phyloP scores from a whole-genome alignment of 2,329 filamentous ascomycete species.

The Anisogramma anomala region DNA sequence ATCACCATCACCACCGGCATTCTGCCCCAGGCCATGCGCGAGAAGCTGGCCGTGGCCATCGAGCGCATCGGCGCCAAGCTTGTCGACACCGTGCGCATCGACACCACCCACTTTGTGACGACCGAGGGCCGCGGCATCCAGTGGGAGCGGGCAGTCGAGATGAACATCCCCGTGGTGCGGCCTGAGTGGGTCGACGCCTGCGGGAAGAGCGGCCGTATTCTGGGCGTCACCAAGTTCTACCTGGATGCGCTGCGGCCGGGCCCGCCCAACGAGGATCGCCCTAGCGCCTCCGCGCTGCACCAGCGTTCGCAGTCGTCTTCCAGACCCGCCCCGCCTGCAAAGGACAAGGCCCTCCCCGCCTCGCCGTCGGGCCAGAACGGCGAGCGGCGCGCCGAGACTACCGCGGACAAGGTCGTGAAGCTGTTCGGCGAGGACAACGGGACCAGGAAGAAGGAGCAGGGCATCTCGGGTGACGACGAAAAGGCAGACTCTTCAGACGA shows the following conservation, averaged over 20 bases:
- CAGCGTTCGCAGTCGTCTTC: constrained; percentile 19
- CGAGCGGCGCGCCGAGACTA: constrained; percentile 16
- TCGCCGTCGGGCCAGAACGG: constrained; percentile 14
- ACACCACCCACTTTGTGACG: constrained; percentile 97
- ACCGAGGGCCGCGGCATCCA: constrained; percentile 79
- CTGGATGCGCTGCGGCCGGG: constrained; percentile 59
- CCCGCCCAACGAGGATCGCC: constrained; percentile 26
- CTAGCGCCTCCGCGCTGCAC: constrained; percentile 16
- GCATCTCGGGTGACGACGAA: constrained; percentile 17
- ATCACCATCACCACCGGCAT: constrained; percentile 90
- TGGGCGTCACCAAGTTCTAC: constrained; percentile 93
- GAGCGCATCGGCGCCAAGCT: constrained; percentile 87
- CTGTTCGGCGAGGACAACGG: constrained; percentile 14
- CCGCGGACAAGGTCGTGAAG: constrained; percentile 16
- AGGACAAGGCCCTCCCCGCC: constrained; percentile 26
- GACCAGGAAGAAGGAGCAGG: constrained; percentile 21
- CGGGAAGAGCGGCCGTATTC: constrained; percentile 80
- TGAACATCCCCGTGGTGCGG: constrained; percentile 93
- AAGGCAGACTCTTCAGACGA: constrained; percentile 18
- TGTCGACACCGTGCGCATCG: constrained; percentile 80
- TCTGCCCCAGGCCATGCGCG: constrained; percentile 60
- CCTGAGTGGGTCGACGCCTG: constrained; percentile 98
- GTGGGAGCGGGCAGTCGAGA: constrained; percentile 96
- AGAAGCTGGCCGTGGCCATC: constrained; percentile 63
- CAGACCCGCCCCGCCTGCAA: constrained; percentile 13